Evolutionary conservation across 2,329 filamentous ascomycete species (phyloP), one percentile per base, ranked within the genome.

Genomic region (Diaporthe batatas): DNA sequence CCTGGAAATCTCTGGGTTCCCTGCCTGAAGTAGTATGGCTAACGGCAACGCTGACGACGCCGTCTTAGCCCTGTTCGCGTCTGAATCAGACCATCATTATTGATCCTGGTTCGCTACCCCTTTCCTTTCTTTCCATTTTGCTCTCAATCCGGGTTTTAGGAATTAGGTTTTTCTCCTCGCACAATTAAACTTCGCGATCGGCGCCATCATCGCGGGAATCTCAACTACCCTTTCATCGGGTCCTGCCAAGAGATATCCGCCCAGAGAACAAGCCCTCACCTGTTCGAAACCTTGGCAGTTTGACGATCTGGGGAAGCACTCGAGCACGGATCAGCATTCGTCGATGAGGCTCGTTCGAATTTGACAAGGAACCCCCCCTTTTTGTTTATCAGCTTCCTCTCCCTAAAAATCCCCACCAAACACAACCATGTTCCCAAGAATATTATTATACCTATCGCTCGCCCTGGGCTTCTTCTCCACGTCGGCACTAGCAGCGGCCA

Each of bases 1-100:
- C 44, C 36, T 25, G 10, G 8, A 36, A 36, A 42, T 32, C 39
- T 51, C 44, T 62, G 68, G 68, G 39, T 53, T 34, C 12, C 54
- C 23, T 42, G 14, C 68, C 44, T 62, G 39, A 32, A 49, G 18
- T 70, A 70, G 68, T n/a, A 62, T 58, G 39, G 67, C 44, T 58
- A 6, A 47, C 42, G 32, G 39, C 12, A 51, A 65, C 21, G 36
- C 42, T 65, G 29, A 58, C 55, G 68, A 59, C 39, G 42, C 51
- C 59, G 59, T 65, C 39, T 51, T 29, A 39, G 53, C 68, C 44
- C 10, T 70, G 25, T 47, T 25, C 42, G 55, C 55, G 51, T 29
- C 68, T 36, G 68, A 51, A 51, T 59, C 54, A 10, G 16, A 10
- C 42, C 68, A 55, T 49, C 59, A 39, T 39, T 29, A 2, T 29